Evolutionary conservation across 352 stramenopile species (phyloP).

Genomic region (Phytophthora europaea): DNA sequence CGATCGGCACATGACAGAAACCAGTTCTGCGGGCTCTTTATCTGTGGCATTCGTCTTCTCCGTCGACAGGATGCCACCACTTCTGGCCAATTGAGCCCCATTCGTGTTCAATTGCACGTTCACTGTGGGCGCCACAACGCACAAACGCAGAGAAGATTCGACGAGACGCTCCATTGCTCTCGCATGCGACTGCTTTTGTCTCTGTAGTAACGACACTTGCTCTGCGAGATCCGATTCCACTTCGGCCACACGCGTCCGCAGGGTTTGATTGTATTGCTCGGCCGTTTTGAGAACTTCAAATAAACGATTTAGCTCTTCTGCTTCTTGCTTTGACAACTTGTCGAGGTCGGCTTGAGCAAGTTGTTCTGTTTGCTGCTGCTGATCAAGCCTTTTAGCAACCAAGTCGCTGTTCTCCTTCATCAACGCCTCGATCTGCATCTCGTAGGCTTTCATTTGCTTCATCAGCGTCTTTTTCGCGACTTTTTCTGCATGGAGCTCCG

Average conservation of each 20-base stretch:
- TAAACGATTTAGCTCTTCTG: slow-evolving; percentile 11
- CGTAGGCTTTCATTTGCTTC: background rate
- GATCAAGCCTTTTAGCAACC: background rate
- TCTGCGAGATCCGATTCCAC: slow-evolving; percentile 30
- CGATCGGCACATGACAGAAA: slow-evolving; percentile 37
- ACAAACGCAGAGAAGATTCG: slow-evolving; percentile 69
- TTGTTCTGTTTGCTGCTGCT: slow-evolving; percentile 8
- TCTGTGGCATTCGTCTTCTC: background rate
- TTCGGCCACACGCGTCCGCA: slow-evolving; percentile 15
- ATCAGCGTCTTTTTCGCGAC: background rate
- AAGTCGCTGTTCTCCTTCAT: slow-evolving; percentile 11
- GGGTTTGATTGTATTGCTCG: slow-evolving; percentile 13
- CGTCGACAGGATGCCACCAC: background rate
- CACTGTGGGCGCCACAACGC: slow-evolving; percentile 84
- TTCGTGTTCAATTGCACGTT: slow-evolving; percentile 78
- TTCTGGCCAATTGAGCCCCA: slow-evolving; percentile 20
- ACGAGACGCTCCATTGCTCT: slow-evolving; percentile 47
- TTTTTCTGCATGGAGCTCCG: slow-evolving; percentile 8
- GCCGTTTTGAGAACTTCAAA: slow-evolving; percentile 7
- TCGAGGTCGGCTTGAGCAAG: background rate
- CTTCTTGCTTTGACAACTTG: slow-evolving; percentile 9
- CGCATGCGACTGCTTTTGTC: slow-evolving; percentile 43
- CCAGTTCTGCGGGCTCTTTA: background rate
- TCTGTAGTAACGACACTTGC: slow-evolving; percentile 25
- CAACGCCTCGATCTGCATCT: background rate